Base-by-base conservation (phyloP, 1,284 basidiomycete genomes). In the Cryptococcus wingfieldii region DNA sequence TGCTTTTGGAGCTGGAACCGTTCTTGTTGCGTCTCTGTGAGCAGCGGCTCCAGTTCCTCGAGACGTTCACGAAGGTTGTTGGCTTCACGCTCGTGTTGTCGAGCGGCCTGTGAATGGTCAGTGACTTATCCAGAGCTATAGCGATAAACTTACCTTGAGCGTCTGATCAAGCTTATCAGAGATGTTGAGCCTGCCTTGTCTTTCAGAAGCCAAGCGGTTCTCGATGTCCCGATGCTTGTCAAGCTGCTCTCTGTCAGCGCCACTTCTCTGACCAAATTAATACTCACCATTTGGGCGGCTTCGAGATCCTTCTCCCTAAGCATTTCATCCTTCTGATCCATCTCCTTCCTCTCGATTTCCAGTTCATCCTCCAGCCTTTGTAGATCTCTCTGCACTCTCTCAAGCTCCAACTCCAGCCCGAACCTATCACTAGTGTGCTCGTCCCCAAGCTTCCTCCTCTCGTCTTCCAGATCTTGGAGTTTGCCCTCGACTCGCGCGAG, bases 341-440 rank as follows among this genome's bases (percentile, higher is more conserved):
- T 74, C 49, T 93, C 90, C 58, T 84, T 83, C 50, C 88, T 81
- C 2, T 86, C 83, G 13, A 87, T 83, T 14, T 83, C 77, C 8
- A 96, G 80, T 53, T 96, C 90, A 61, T 87, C 85, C 67, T 95
- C 90, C 12, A 87, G 81, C 7, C 87, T 80, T 61, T 86, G 84
- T 23, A 96, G 71, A 71, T 98, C 95, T 34, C 93, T 83, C 70
- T 88, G 87, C 48, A 95, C 79, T 2, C 92, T 80, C 65, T 97
- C 94, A 4, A 92, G 82, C 75, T 98, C 94, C 27, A 97, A 83
- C 73, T 96, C 89, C 41, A 98, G 78, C 0, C 89, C 89, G 79
- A 91, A 90, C 54, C 86, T 82, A 47, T 91, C 88, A 10, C 86
- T 87, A 1, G 87, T 87, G 65, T 88, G 87, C 31, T 85, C 82